phyloP scores from a whole-genome alignment of 148 eudicot species.

The Camellia lanceoleosa region DNA sequence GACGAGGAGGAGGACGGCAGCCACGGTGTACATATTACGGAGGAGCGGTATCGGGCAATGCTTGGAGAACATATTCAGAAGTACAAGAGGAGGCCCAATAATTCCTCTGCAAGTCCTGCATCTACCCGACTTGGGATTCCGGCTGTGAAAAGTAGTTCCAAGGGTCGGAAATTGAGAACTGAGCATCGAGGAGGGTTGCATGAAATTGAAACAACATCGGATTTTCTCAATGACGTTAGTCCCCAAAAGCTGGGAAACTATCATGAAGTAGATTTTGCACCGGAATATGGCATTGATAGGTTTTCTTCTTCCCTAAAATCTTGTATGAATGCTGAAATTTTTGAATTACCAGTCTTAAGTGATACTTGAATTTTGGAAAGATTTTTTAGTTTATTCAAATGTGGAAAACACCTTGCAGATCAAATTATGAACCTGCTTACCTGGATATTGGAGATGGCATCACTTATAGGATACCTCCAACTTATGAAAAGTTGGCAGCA shows the following conservation, averaged over 20 bases:
- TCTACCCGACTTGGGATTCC: conserved; percentile 44
- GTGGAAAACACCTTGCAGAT: conserved; percentile 42
- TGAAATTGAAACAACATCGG: conserved; percentile 56
- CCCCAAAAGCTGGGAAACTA: conserved; percentile 51
- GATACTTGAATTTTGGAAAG: conserved; percentile 5
- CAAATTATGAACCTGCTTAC: conserved; percentile 59
- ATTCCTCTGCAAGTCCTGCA: conserved; percentile 54
- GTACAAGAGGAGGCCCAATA: conserved; percentile 72
- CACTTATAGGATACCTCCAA: conserved; percentile 78
- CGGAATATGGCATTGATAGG: conserved; percentile 59
- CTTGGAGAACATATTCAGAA: conserved; percentile 87
- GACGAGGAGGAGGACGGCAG: conserved; percentile 67
- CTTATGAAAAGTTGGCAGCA: conserved; percentile 71
- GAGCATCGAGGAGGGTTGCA: conserved; percentile 48
- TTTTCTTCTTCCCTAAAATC: conserved; percentile 30
- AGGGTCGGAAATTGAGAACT: conserved; percentile 47
- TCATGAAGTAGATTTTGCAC: conserved; percentile 43
- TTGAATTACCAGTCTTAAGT: conserved; percentile 6
- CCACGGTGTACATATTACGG: conserved; percentile 50
- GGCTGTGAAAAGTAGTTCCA: conserved; percentile 46
- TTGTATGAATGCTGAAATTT: background rate
- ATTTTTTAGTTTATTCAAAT: background rate
- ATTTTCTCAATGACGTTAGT: conserved; percentile 29
- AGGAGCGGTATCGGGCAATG: conserved; percentile 81
- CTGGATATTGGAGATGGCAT: conserved; percentile 89